Conservation (phyloP, 2,329 filamentous ascomycete species). For the Lasiodiplodia gonubiensis region DNA sequence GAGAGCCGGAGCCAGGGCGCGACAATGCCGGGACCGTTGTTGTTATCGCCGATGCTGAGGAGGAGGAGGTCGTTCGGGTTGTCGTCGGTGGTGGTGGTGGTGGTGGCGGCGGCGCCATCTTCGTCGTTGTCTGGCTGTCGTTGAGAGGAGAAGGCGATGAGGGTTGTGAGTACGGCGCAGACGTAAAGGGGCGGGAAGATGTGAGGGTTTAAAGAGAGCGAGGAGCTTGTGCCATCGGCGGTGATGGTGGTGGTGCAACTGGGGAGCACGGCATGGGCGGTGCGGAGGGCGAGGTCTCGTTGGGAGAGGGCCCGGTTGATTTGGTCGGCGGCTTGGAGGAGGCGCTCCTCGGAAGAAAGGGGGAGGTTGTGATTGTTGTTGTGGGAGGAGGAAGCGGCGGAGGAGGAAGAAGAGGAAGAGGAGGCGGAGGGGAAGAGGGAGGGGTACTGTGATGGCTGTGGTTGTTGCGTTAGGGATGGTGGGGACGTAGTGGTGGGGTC, state of each 20-base stretch:
- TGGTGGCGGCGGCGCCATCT: not conserved
- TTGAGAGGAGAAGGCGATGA: not conserved
- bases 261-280: constrained; percentile 44
- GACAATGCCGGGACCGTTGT: constrained; percentile 33
- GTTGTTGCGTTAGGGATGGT: constrained; percentile 22
- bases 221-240: constrained; percentile 18
- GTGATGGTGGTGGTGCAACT: constrained; percentile 39
- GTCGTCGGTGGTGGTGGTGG: constrained; percentile 8
- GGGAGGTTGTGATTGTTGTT: constrained; percentile 32
- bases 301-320: constrained; percentile 47
- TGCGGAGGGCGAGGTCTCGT: constrained; percentile 42
- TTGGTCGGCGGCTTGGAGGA: constrained; percentile 42
- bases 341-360: not conserved
- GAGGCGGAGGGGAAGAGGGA: constrained; percentile 33
- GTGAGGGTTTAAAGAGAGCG: not conserved
- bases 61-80: constrained; percentile 45
- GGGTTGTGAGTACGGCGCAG: constrained; percentile 47
- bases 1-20: constrained; percentile 49
- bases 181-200: constrained; percentile 41
- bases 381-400: constrained; percentile 37
- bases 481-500: constrained; percentile 41
- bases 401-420: constrained; percentile 37
- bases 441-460: no score
- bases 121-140: constrained; percentile 29
- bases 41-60: constrained; percentile 34